These are phyloP conservation scores for Sergeia podlipaevii DNA, from an alignment of 208 protist genomes.

Conservation along the genomic window DNA sequence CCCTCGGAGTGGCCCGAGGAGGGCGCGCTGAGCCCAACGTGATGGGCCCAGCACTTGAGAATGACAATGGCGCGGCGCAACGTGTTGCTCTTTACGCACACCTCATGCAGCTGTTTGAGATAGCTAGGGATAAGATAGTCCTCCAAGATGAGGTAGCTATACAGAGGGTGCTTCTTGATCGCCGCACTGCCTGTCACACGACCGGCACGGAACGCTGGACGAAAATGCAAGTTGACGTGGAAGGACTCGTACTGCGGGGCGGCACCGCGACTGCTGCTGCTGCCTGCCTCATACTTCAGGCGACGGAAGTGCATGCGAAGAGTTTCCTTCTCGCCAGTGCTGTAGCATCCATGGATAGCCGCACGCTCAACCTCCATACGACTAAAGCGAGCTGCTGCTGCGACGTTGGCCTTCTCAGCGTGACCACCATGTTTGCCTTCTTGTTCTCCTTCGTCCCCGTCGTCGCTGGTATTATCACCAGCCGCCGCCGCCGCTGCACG, in stretches of 20 bases:
- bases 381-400: constrained; percentile 21
- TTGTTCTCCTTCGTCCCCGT: background rate
- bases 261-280: too few species aligned
- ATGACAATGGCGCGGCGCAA: constrained; percentile 71
- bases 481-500: constrained; percentile 1
- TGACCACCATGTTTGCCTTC: constrained; percentile 1
- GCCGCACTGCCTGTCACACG: constrained; percentile 50
- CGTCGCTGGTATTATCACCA: background rate
- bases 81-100: constrained; percentile 47
- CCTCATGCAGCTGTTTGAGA: constrained; percentile 65
- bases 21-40: constrained; percentile 63
- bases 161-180: constrained; percentile 70
- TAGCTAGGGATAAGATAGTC: constrained; percentile 76
- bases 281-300: too few species aligned
- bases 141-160: constrained; percentile 78
- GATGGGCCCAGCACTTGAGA: constrained; percentile 84
- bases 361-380: constrained; percentile 43
- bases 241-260: constrained; percentile 48
- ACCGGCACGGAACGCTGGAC: constrained; percentile 35
- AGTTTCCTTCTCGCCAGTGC: constrained; percentile 48
- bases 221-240: constrained; percentile 72
- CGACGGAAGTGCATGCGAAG: constrained; percentile 59
- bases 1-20: constrained; percentile 65
- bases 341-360: constrained; percentile 61
- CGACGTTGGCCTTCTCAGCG: constrained; percentile 9